A percentile compares a stretch with the other conserved stretches of the same genome.
Conservation (phyloP, 257 asterid species). For the Cruciata laevipes region DNA sequence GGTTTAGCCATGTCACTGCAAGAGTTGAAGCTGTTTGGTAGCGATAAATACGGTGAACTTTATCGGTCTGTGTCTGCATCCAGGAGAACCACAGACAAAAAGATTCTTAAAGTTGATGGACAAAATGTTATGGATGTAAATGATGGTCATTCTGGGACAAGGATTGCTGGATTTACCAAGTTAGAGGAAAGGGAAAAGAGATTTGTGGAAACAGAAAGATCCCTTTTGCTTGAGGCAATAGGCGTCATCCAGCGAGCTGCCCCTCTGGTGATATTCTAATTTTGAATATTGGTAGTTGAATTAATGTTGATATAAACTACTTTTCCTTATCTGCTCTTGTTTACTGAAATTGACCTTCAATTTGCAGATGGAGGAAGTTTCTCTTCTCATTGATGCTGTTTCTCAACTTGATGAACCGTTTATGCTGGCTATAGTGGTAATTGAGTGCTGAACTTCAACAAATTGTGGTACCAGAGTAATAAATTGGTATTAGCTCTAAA, state of each 20-base stretch:
- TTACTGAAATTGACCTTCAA: conserved; percentile 30
- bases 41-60: conserved; percentile 40
- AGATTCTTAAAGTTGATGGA: conserved; percentile 24
- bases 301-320: conserved; percentile 20
- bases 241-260: conserved; percentile 62
- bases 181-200: conserved; percentile 59
- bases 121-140: conserved; percentile 24
- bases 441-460: conserved; percentile 99
- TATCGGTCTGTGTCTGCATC: conserved; percentile 26
- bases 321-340: conserved; percentile 19
- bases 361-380: conserved; percentile 92
- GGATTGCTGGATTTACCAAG: conserved; percentile 46
- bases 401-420: conserved; percentile 95
- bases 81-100: conserved; percentile 28
- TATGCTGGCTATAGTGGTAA: conserved; percentile 99
- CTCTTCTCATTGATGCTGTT: conserved; percentile 97
- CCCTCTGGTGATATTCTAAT: conserved; percentile 87
- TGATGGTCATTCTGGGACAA: conserved; percentile 59
- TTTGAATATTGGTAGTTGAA: conserved; percentile 55
- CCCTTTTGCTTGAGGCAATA: conserved; percentile 55
- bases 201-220: conserved; percentile 57
- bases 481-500: conserved; percentile 96
- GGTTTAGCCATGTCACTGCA: conserved; percentile 68
- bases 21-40: conserved; percentile 42
- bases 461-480: conserved; percentile 95